Conservation (phyloP, 2,329 filamentous ascomycete species). For the Nannizzia gypsea region DNA sequence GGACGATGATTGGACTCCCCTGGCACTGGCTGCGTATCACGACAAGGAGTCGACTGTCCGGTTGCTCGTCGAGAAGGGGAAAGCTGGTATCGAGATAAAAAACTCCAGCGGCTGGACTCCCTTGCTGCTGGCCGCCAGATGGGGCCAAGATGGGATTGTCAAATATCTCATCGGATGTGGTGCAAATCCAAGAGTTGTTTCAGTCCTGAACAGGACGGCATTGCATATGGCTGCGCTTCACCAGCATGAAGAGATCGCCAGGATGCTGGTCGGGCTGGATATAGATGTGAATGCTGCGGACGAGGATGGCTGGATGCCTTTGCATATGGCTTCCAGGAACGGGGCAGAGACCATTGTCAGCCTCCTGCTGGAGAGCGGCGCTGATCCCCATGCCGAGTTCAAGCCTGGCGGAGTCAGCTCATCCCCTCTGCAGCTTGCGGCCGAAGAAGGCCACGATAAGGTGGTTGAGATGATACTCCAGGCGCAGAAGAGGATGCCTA, state of each 20-base stretch:
- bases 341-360: background rate
- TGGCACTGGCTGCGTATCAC: conserved; percentile 15
- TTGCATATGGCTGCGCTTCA: conserved; percentile 5
- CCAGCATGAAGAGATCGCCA: background rate
- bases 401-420: background rate
- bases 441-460: conserved; percentile 1
- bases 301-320: conserved; percentile 5
- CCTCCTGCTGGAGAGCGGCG: background rate
- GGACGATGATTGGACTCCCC: conserved; percentile 13
- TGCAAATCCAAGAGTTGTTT: conserved; percentile 13
- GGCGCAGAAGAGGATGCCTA: background rate
- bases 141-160: conserved; percentile 25
- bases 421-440: background rate
- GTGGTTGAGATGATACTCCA: conserved; percentile 6
- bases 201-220: background rate
- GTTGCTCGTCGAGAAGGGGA: conserved; percentile 13
- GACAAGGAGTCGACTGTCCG: conserved; percentile 12
- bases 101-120: conserved; percentile 11
- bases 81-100: conserved; percentile 12
- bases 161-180: conserved; percentile 24
- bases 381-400: conserved; percentile 4
- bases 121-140: conserved; percentile 3
- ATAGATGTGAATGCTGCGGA: conserved; percentile 3
- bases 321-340: conserved; percentile 4
- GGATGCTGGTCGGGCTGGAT: background rate